Base-by-base conservation (phyloP, 1,284 basidiomycete genomes). In the Phylloboletellus chloephorus region DNA sequence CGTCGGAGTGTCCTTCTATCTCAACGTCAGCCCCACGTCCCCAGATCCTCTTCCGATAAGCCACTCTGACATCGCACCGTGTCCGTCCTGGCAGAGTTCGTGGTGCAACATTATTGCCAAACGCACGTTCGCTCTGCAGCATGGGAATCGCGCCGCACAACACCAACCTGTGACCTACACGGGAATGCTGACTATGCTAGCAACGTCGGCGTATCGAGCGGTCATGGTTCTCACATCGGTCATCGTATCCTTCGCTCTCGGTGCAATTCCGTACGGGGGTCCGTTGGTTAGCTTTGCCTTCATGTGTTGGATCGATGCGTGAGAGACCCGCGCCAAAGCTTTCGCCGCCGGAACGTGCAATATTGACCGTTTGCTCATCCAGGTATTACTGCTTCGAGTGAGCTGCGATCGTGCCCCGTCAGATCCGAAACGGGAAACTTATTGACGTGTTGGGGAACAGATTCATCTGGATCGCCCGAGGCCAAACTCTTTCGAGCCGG, bases 301-400 rank as follows among this genome's bases (percentile, higher is more conserved):
- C 55, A 65, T 88, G 38, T 89, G 85, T 54, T 88, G 88, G 81
- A 73, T 89, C 32, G 81, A 89, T 58, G 72, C 86, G 86, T 89
- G 61, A 73, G 85, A 82, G 23, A 1, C 17, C 20, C 38, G 24
- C 33, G 11, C 43, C 37, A 25, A 32, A 33, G 25, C 44, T 35
- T 25, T 8, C 20, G 16, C 26, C 23, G 4, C 24, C 19, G 12
- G 43, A 37, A 28, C 45, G 39, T 35, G 31, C 26, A 7, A 28
- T 22, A 13, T 20, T 45, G 23, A 48, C 34, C 15, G 7, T 29
- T 26, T 26, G 8, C 20, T 19, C 37, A 13, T 31, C 20, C 52
- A 89, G 88, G 36, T 91, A 88, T 60, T 91, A 91, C 61, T 88
- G 82, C 62, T 91, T 89, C 54, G 88, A 91, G 87, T 88, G 56